Evolutionary conservation across 148 eudicot genomes (phyloP).

Genomic region (Diospyros kaki): DNA sequence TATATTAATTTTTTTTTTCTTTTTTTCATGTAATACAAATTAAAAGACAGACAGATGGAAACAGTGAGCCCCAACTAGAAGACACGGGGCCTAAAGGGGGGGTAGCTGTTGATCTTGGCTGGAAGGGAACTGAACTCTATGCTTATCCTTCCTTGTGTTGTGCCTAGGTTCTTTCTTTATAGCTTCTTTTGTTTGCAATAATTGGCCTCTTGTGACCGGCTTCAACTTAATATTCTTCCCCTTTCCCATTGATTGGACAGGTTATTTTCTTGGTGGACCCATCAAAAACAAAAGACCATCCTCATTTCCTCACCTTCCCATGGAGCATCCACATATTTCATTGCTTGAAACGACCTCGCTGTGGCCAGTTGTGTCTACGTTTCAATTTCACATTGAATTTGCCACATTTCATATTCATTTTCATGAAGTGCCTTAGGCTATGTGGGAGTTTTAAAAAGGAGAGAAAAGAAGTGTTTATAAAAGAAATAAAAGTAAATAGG

Average conservation of each 20-base stretch:
- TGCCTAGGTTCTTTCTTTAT: constrained; percentile 13
- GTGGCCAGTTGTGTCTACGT: neutral
- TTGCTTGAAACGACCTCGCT: neutral
- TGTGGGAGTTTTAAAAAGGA: too few species aligned
- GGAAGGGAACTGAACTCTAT: constrained; percentile 18
- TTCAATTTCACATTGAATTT: neutral
- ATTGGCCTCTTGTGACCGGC: too few species aligned
- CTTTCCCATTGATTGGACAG: constrained; percentile 12
- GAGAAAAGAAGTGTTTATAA: too few species aligned
- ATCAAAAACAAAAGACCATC: constrained; percentile 12
- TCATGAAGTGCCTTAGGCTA: too few species aligned
- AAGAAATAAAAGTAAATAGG: too few species aligned
- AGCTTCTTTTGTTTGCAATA: too few species aligned
- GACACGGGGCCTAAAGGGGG: constrained; percentile 25
- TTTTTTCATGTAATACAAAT: constrained; percentile 18
- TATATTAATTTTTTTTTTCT: too few species aligned
- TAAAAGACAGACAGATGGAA: constrained; percentile 19
- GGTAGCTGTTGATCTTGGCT: neutral
- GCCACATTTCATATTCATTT: too few species aligned
- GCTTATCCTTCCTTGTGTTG: constrained; percentile 23
- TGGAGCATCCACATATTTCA: constrained; percentile 13
- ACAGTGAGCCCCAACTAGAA: constrained; percentile 40
- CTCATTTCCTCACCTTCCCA: neutral
- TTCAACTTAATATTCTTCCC: neutral
- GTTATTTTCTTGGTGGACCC: constrained; percentile 25